These are phyloP conservation scores for Didymosphaeria variabile DNA, from an alignment of 2,329 filamentous ascomycete genomes.

Conservation along the genomic window DNA sequence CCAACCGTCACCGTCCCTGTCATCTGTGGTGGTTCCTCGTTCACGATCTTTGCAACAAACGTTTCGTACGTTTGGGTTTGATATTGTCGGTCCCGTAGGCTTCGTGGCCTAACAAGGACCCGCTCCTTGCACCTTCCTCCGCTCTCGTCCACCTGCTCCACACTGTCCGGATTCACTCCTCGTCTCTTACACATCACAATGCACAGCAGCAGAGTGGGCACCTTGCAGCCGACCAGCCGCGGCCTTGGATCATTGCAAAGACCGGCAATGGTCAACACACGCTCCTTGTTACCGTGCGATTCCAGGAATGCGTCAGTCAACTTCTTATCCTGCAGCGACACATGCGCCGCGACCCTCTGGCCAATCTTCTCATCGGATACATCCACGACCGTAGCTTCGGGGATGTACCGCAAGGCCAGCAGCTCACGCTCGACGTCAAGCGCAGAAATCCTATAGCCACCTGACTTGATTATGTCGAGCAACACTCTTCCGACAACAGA, in stretches of 20 bases:
- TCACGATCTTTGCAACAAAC: neutral
- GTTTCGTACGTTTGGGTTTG: neutral
- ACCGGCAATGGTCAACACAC: conserved; percentile 50
- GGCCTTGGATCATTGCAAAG: conserved; percentile 55
- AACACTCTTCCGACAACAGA: conserved; percentile 63
- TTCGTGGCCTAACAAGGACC: neutral
- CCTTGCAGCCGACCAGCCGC: conserved; percentile 59
- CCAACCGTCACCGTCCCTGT: neutral
- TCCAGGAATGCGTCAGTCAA: conserved; percentile 32
- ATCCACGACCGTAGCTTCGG: conserved; percentile 64
- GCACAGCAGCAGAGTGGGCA: conserved; percentile 60
- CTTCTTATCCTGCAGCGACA: conserved; percentile 52
- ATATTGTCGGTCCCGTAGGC: neutral
- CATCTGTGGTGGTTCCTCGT: neutral
- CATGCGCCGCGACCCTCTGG: conserved; percentile 63
- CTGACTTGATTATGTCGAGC: conserved; percentile 64
- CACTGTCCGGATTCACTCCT: neutral
- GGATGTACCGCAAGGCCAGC: conserved; percentile 57
- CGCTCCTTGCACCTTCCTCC: neutral
- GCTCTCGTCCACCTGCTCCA: neutral
- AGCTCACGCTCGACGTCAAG: conserved; percentile 65
- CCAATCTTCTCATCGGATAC: conserved; percentile 64
- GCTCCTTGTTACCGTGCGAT: conserved; percentile 25
- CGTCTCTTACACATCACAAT: conserved; percentile 18
- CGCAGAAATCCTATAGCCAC: conserved; percentile 65